Evolutionary conservation across 2,329 filamentous ascomycete genomes (phyloP).

Genomic region (Curvularia verruculosa): DNA sequence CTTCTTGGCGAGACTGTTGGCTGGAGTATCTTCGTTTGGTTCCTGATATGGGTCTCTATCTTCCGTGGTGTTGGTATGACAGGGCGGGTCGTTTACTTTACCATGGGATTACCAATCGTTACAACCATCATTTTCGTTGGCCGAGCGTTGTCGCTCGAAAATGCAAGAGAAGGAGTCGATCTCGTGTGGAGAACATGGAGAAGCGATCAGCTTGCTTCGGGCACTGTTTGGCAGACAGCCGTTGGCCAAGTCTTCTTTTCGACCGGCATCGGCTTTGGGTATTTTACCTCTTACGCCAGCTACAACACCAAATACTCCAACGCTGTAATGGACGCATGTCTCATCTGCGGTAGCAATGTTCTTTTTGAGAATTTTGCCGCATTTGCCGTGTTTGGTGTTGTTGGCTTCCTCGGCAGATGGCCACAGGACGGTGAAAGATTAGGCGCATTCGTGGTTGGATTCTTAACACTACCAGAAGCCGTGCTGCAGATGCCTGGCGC

Average conservation of each 20-base stretch:
- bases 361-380: slow-evolving; percentile 62
- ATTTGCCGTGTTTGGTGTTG: slow-evolving; percentile 62
- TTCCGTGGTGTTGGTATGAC: slow-evolving; percentile 65
- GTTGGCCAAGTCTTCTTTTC: slow-evolving; percentile 67
- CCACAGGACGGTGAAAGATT: slow-evolving; percentile 54
- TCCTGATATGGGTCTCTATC: slow-evolving; percentile 65
- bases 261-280: slow-evolving; percentile 63
- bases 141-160: slow-evolving; percentile 60
- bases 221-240: slow-evolving; percentile 65
- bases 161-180: slow-evolving; percentile 60
- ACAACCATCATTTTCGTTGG: slow-evolving; percentile 64
- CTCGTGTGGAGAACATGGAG: slow-evolving; percentile 59
- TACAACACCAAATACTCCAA: slow-evolving; percentile 64
- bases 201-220: slow-evolving; percentile 57
- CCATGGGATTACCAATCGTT: slow-evolving; percentile 65
- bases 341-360: slow-evolving; percentile 63
- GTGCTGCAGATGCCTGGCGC: slow-evolving; percentile 63
- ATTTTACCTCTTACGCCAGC: slow-evolving; percentile 63
- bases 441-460: slow-evolving; percentile 63
- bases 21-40: slow-evolving; percentile 65
- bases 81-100: slow-evolving; percentile 65
- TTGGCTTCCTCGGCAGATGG: slow-evolving; percentile 56
- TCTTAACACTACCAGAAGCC: slow-evolving; percentile 63
- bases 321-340: slow-evolving; percentile 63
- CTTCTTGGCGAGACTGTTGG: slow-evolving; percentile 64